phyloP scores from a whole-genome alignment of 108 stramenopile genomes.

The Nitzschia sp. region DNA sequence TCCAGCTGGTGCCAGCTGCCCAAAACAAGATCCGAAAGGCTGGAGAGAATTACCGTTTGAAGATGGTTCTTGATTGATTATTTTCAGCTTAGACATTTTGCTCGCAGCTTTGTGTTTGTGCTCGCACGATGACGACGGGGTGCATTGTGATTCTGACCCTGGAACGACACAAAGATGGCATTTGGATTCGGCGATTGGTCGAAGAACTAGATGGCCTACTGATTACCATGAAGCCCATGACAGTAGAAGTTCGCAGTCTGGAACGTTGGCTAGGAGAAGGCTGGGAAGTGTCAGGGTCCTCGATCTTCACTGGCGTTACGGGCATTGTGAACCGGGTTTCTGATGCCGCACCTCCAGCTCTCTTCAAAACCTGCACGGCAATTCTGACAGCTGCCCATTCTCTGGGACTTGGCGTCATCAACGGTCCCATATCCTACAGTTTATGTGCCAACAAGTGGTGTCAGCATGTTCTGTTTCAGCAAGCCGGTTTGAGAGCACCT shows the following conservation, averaged over 20 bases:
- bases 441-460: slow-evolving; percentile 41
- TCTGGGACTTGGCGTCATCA: slow-evolving; percentile 35
- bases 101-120: no score
- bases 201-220: slow-evolving; percentile 12
- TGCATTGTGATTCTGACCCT: slow-evolving; percentile 31
- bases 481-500: slow-evolving; percentile 33
- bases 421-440: slow-evolving; percentile 32
- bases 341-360: slow-evolving; percentile 38
- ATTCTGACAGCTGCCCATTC: slow-evolving; percentile 15
- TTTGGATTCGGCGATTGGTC: slow-evolving; percentile 40
- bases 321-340: slow-evolving; percentile 53
- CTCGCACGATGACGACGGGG: no score
- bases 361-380: slow-evolving; percentile 25
- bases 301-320: slow-evolving; percentile 1
- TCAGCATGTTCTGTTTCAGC: slow-evolving; percentile 42
- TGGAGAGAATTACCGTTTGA: no score
- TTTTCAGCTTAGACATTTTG: no score
- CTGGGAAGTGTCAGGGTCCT: slow-evolving; percentile 4
- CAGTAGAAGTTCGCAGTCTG: slow-evolving; percentile 11
- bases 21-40: no score
- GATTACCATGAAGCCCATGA: not conserved
- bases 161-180: slow-evolving; percentile 33
- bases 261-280: slow-evolving; percentile 25
- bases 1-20: no score
- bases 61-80: no score